phyloP scores from a whole-genome alignment of 208 protist genomes.

The Wallacemonas sp. region DNA sequence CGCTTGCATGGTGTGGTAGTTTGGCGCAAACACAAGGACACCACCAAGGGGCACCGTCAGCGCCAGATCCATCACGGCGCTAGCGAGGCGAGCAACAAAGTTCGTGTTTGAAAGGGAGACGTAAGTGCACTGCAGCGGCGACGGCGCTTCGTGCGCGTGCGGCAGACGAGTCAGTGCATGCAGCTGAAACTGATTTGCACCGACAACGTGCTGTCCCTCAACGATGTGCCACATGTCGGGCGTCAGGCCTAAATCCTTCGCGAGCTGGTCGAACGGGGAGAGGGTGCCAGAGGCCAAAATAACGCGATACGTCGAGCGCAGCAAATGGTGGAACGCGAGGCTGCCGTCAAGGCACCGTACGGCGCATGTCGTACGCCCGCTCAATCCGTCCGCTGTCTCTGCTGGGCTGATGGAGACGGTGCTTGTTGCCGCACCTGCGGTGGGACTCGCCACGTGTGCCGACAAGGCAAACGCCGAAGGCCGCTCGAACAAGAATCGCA shows the following conservation, averaged over 20 bases:
- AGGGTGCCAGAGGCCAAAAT: slow-evolving; percentile 96
- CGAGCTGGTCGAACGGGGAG: slow-evolving; percentile 84
- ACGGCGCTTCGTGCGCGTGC: background rate
- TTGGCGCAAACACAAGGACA: slow-evolving; percentile 94
- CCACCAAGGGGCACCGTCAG: slow-evolving; percentile 63
- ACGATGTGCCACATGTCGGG: slow-evolving; percentile 4
- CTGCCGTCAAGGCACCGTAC: slow-evolving; percentile 78
- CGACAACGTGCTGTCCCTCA: slow-evolving; percentile 56
- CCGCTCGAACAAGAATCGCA: slow-evolving; percentile 64
- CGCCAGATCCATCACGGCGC: slow-evolving; percentile 39
- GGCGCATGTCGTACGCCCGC: slow-evolving; percentile 15
- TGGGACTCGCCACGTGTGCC: background rate
- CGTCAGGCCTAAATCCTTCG: slow-evolving; percentile 58
- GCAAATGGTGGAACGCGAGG: slow-evolving; percentile 63
- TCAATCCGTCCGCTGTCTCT: background rate
- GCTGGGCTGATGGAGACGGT: background rate
- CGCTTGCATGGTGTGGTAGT: slow-evolving; percentile 45
- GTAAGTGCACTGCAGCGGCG: slow-evolving; percentile 65
- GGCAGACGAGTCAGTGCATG: slow-evolving; percentile 27
- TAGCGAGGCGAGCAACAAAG: slow-evolving; percentile 50
- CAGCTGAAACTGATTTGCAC: slow-evolving; percentile 30
- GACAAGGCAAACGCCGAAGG: slow-evolving; percentile 49
- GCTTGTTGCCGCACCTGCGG: background rate
- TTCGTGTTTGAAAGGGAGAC: slow-evolving; percentile 23
- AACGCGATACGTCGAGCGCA: slow-evolving; percentile 53